Evolutionary conservation across 306 rosid genomes (phyloP).

Genomic region (Quillaja saponaria): DNA sequence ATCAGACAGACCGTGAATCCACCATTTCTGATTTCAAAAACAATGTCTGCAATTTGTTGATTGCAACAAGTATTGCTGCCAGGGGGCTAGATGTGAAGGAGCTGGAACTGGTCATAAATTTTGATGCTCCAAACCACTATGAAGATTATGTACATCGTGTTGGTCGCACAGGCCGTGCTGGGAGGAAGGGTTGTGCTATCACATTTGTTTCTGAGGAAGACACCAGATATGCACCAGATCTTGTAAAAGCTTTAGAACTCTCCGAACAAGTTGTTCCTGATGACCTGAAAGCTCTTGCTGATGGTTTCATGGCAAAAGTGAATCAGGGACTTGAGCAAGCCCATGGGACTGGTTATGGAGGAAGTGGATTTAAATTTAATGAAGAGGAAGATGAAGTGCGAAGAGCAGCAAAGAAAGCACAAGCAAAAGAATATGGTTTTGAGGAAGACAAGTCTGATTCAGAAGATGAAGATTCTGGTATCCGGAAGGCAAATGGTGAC

Average conservation of each 20-base stretch:
- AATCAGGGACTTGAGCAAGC: conserved; percentile 85
- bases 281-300: conserved; percentile 81
- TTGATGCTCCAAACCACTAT: conserved; percentile 89
- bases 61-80: conserved; percentile 89
- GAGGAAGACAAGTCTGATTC: conserved; percentile 91
- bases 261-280: conserved; percentile 92
- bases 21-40: conserved; percentile 89
- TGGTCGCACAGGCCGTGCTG: conserved; percentile 96
- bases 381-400: conserved; percentile 77
- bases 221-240: conserved; percentile 86
- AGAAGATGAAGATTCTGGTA: conserved; percentile 88
- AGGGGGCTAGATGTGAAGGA: conserved; percentile 94
- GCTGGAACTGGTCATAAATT: conserved; percentile 89
- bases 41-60: conserved; percentile 77
- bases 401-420: conserved; percentile 97
- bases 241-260: conserved; percentile 82
- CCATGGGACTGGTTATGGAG: conserved; percentile 97
- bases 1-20: conserved; percentile 96
- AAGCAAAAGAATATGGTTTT: conserved; percentile 87
- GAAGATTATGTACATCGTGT: conserved; percentile 98
- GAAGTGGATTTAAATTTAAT: conserved; percentile 92
- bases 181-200: conserved; percentile 88
- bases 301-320: conserved; percentile 74
- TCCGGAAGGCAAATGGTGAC: conserved; percentile 84
- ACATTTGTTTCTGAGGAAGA: conserved; percentile 89